Conservation (phyloP, 192 early-diverging fungal species). For the Gigaspora rosea region DNA sequence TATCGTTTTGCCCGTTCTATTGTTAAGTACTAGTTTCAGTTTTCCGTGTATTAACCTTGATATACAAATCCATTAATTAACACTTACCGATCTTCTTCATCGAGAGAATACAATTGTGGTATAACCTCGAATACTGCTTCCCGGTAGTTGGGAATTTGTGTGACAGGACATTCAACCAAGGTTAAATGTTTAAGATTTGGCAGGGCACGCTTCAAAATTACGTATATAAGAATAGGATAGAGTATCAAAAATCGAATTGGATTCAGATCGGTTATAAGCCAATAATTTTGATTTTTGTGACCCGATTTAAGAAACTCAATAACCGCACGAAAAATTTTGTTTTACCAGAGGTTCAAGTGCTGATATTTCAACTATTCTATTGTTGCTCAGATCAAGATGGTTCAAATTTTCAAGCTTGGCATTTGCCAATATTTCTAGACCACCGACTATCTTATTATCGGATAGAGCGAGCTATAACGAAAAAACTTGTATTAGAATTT, state of each 20-base stretch:
- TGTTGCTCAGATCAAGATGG: constrained; percentile 44
- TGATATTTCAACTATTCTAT: constrained; percentile 38
- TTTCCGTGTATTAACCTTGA: not conserved
- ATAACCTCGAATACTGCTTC: constrained; percentile 41
- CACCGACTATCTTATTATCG: constrained; percentile 41
- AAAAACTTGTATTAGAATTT: not conserved
- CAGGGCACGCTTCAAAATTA: constrained; percentile 30
- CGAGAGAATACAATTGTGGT: constrained; percentile 45
- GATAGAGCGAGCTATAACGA: constrained; percentile 40
- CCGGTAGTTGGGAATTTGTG: constrained; percentile 37
- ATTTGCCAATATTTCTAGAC: constrained; percentile 43
- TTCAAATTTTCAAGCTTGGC: constrained; percentile 43
- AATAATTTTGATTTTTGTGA: not conserved
- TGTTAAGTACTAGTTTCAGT: not conserved
- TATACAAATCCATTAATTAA: not conserved
- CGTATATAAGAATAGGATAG: not conserved
- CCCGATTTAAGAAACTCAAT: not conserved
- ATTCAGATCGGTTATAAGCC: not conserved
- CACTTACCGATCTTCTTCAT: constrained; percentile 42
- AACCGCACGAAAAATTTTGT: not conserved
- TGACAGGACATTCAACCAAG: constrained; percentile 38
- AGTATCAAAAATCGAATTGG: not conserved
- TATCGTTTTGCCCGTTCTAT: not conserved
- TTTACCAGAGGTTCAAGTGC: constrained; percentile 44
- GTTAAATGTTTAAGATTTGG: constrained; percentile 40